Conservation (phyloP, 2,329 filamentous ascomycete species). For the Sclerotinia subarctica region DNA sequence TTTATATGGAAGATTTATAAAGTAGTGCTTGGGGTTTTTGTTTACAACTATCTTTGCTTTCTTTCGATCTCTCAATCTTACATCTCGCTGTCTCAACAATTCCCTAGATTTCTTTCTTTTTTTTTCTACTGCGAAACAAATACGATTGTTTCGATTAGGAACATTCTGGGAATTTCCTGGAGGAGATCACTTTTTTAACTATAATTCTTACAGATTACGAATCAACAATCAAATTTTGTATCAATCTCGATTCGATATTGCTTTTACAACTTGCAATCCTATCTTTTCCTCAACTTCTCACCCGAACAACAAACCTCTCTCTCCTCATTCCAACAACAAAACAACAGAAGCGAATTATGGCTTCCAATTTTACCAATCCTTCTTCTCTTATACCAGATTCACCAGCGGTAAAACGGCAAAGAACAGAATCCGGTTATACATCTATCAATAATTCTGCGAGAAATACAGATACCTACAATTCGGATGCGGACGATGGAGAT, state of each 20-base stretch:
- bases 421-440: slow-evolving; percentile 36
- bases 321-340: neutral
- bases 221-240: neutral
- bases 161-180: neutral
- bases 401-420: slow-evolving; percentile 38
- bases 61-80: no score
- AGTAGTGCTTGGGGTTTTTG: neutral
- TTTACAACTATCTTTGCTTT: neutral
- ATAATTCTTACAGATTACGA: neutral
- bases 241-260: neutral
- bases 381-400: slow-evolving; percentile 27
- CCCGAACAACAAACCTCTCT: neutral
- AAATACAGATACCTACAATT: slow-evolving; percentile 37
- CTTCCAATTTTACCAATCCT: slow-evolving; percentile 23
- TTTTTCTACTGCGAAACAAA: neutral
- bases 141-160: neutral
- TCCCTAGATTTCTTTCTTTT: neutral
- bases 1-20: neutral
- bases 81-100: neutral
- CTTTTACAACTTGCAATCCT: neutral
- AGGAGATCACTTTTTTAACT: neutral
- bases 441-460: slow-evolving; percentile 31
- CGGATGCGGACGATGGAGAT: slow-evolving; percentile 46
- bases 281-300: neutral
- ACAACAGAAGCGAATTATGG: slow-evolving; percentile 24